These are phyloP conservation scores for Didymella keratinophila DNA, from an alignment of 2,329 filamentous ascomycete genomes.

Conservation along the genomic window DNA sequence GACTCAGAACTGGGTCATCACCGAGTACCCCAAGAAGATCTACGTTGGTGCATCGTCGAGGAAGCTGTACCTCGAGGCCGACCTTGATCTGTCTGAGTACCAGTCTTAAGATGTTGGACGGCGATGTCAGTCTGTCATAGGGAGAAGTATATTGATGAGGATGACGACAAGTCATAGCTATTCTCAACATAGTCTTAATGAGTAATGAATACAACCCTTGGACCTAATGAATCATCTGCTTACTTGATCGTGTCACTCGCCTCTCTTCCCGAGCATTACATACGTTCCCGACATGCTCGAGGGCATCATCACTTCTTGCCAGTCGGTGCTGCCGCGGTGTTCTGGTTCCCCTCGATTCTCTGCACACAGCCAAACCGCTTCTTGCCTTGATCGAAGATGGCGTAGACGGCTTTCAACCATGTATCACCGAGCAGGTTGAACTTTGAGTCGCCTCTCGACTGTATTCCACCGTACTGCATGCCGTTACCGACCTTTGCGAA, in stretches of 20 bases:
- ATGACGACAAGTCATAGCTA: not conserved
- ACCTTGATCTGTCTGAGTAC: slow-evolving; percentile 35
- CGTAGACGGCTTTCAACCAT: slow-evolving; percentile 71
- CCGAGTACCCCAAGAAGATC: slow-evolving; percentile 64
- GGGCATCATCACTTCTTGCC: not conserved
- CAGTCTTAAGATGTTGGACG: slow-evolving; percentile 4
- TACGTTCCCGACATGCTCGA: not conserved
- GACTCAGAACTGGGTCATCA: slow-evolving; percentile 83
- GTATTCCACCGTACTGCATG: slow-evolving; percentile 70
- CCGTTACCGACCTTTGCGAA: slow-evolving; percentile 65
- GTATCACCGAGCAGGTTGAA: slow-evolving; percentile 72
- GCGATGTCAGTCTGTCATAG: not conserved
- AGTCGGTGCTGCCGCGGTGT: slow-evolving; percentile 26
- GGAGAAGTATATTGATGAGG: not conserved
- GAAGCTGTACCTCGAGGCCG: slow-evolving; percentile 59
- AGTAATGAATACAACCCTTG: slow-evolving; percentile 5
- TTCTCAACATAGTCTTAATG: slow-evolving; percentile 11
- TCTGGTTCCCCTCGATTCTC: slow-evolving; percentile 49
- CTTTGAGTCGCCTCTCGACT: slow-evolving; percentile 54
- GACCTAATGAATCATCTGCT: not conserved
- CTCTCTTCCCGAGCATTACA: not conserved
- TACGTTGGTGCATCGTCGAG: slow-evolving; percentile 67
- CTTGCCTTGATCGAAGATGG: slow-evolving; percentile 70
- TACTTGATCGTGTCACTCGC: not conserved
- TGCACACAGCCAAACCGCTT: slow-evolving; percentile 67